Base-by-base conservation (phyloP, 768 basidiomycete species). In the Termitomyces sp. region DNA sequence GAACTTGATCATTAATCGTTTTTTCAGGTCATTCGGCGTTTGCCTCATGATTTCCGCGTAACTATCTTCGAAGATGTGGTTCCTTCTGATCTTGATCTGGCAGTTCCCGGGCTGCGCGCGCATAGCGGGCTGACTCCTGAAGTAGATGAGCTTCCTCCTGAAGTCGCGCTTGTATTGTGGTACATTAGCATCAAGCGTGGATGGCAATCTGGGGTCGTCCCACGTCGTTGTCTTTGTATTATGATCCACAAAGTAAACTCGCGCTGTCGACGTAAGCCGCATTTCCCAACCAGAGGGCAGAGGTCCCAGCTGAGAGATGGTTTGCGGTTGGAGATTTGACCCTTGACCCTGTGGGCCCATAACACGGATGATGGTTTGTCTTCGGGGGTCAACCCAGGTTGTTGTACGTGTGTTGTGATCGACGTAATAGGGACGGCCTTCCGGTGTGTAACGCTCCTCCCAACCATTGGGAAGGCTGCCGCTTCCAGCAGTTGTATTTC, bases 81-180 rank as follows among this genome's bases (percentile, higher is more conserved):
- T 97, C 58, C 97, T 83, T 68, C 95, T 84, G 64, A 99, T 91
- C 80, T 98, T 98, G 75, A 99, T 94, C 75, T 98, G 96, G 71
- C 97, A 98, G 67, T 98, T 98, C 57, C 97, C 97, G 32, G 97
- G 96, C 71, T 96, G 95, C 9, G 95, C 92, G 60, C 97, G 88
- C 82, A 99, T 92, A 6, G 95, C 95, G 53, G 97, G 97, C 70
- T 99, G 97, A 67, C 92, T 94, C 64, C 97, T 83, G 89, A 99
- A 99, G 76, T 99, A 99, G 63, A 99, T 98, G 61, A 99, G 88
- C 75, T 99, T 99, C 74, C 97, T 82, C 65, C 97, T 82, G 81
- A 99, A 99, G 79, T 99, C 97, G 46, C 97, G 94, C 80, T 99
- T 98, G 83, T 98, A 98, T 75, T 99, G 97, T 18, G 97, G 97